Evolutionary conservation across 441 rosid species (phyloP).

Genomic region (Brassica balearica): DNA sequence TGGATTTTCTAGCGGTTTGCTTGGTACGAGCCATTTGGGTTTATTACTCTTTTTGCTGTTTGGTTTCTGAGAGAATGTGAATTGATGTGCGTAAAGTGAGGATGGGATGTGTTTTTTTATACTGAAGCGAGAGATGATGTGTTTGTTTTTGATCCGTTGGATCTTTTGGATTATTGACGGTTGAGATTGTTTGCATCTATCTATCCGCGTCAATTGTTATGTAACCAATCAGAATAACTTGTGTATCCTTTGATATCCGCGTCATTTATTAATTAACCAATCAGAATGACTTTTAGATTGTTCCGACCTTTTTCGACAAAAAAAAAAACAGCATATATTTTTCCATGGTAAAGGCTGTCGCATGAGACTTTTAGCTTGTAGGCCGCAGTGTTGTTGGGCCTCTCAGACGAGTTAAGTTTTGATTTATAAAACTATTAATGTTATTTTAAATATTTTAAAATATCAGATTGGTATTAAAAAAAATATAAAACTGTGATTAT

Average conservation of each 20-base stretch:
- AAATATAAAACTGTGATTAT: not conserved
- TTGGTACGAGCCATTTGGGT: conserved; percentile 75
- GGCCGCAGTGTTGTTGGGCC: too few relatives aligned
- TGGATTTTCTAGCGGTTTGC: conserved; percentile 74
- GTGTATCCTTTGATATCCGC: not conserved
- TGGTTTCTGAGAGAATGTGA: not conserved
- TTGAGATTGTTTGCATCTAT: not conserved
- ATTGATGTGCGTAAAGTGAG: not conserved
- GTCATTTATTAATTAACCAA: not conserved
- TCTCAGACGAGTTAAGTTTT: too few relatives aligned
- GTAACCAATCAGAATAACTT: not conserved
- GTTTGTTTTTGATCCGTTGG: not conserved
- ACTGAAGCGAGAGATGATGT: not conserved
- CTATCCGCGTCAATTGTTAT: not conserved
- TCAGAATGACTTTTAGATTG: not conserved
- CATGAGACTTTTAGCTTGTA: too few relatives aligned
- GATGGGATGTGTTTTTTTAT: not conserved
- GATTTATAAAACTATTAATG: too few relatives aligned
- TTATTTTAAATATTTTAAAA: not conserved
- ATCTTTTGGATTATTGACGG: not conserved
- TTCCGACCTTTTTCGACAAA: too few relatives aligned
- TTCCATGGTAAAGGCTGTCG: too few relatives aligned
- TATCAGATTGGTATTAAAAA: not conserved
- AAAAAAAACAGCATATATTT: too few relatives aligned
- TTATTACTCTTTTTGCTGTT: not conserved